Conservation (phyloP, 2,329 filamentous ascomycete species). For the Escovopsis sp. region DNA sequence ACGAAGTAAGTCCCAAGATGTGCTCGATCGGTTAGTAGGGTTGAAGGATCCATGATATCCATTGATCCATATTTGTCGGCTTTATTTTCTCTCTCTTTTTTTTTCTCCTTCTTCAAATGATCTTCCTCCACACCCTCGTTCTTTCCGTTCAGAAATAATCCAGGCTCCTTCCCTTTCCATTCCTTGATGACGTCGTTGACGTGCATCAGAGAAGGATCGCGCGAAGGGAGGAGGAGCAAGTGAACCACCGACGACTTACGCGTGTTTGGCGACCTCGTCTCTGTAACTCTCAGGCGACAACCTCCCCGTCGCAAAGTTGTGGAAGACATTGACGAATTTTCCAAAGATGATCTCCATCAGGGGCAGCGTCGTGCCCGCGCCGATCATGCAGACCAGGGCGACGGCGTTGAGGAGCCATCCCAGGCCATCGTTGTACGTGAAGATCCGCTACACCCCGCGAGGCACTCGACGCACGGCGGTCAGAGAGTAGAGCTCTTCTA, state of each 20-base stretch:
- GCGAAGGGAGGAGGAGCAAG: too few relatives aligned
- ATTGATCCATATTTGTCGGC: too few relatives aligned
- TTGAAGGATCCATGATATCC: too few relatives aligned
- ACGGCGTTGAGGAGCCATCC: constrained; percentile 23
- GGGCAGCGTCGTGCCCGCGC: constrained; percentile 26
- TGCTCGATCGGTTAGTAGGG: background rate
- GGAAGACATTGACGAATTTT: constrained; percentile 38
- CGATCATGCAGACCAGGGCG: constrained; percentile 23
- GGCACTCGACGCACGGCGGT: background rate
- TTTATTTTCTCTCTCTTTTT: background rate
- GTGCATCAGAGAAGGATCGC: too few relatives aligned
- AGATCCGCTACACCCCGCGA: constrained; percentile 17
- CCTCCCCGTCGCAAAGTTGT: constrained; percentile 34
- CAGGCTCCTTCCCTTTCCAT: too few relatives aligned
- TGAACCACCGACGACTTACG: constrained; percentile 12
- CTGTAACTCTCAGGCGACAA: constrained; percentile 33
- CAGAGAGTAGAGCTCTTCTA: background rate
- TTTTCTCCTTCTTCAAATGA: too few relatives aligned
- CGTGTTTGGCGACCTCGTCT: constrained; percentile 29
- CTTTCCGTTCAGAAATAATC: too few relatives aligned
- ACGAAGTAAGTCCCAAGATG: too few relatives aligned
- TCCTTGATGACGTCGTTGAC: too few relatives aligned
- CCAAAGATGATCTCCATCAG: constrained; percentile 48
- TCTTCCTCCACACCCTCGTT: too few relatives aligned
- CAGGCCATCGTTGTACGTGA: constrained; percentile 22